Evolutionary conservation across 208 protist genomes (phyloP), one percentile per base, ranked within the genome.

Genomic region (Acanthamoeba polyphaga): DNA sequence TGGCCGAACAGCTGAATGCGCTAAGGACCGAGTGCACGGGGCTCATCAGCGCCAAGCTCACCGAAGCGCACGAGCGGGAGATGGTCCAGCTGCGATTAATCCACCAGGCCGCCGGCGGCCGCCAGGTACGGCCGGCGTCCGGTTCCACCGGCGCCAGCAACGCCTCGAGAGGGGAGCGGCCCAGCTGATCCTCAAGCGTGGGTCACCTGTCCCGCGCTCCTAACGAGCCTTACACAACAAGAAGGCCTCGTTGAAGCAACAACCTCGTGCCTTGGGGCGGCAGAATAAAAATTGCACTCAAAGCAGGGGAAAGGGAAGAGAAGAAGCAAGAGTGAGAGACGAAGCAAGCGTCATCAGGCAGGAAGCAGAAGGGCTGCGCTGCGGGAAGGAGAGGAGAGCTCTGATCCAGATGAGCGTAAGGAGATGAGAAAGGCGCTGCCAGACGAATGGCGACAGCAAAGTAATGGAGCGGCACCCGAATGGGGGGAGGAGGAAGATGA

Each of bases 361-460:
- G 43, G 43, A 46, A 46, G 43, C 38, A 38, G 38, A 38, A 58
- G 53, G 19, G 55, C 55, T 60, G 55, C 55, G 13, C 17, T 68
- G 27, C 62, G 0, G 27, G 62, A 68, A 27, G 17, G 24, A 13
- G 66, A 38, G 66, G 7, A 8, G 12, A 1, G 70, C 0, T 2
- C 70, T 34, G 32, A 49, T 43, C 12, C 32, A 46, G n/a, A 46
- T 78, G 70, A 34, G n/a, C 70, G 5, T 2, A 85, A 24, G 78
- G 34, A 64, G 68, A 88, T 88, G 80, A 58, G 53, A 46, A 88
- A 88, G 51, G 80, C 80, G n/a, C 51, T 88, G 80, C 80, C 80
- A 15, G 51, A 88, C 24, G 80, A 88, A 64, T 88, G 80, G 80
- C 9, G 10, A 78, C 32, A 38, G 38, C 6, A 46, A 12, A 46